A percentile compares a stretch with the other conserved stretches of the same genome.
Evolutionary conservation across 495 filamentous ascomycete species (phyloP).

Genomic region (Talaromyces wortmannii): DNA sequence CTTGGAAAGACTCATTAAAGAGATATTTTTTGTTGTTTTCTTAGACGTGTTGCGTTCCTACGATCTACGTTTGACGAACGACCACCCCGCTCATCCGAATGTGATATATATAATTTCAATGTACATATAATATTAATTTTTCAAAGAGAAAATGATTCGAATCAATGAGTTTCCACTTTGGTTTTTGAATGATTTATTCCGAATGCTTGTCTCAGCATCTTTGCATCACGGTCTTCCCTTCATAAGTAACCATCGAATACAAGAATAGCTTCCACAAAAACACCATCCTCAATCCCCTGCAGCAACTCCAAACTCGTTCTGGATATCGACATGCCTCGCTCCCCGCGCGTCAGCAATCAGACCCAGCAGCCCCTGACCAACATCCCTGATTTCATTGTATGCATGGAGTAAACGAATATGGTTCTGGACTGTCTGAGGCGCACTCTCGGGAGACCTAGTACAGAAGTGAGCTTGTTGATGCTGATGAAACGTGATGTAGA

Average conservation of each 20-base stretch:
- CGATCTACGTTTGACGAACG: no score
- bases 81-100: background rate
- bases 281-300: conserved; percentile 25
- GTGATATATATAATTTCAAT: background rate
- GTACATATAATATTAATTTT: background rate
- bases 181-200: no score
- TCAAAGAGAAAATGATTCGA: no score
- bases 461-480: background rate
- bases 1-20: background rate
- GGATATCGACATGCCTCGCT: conserved; percentile 53
- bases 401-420: conserved; percentile 65
- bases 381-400: conserved; percentile 76
- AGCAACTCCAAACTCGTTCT: conserved; percentile 47
- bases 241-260: no score
- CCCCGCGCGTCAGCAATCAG: conserved; percentile 66
- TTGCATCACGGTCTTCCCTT: no score
- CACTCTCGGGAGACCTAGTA: conserved; percentile 14
- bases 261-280: no score
- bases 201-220: no score
- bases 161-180: no score
- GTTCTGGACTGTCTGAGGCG: conserved; percentile 43
- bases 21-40: background rate
- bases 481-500: background rate
- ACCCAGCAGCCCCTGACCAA: conserved; percentile 65
- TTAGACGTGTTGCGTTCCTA: background rate